Conservation (phyloP, 1,284 basidiomycete species). For the Ceratobasidium sp. region DNA sequence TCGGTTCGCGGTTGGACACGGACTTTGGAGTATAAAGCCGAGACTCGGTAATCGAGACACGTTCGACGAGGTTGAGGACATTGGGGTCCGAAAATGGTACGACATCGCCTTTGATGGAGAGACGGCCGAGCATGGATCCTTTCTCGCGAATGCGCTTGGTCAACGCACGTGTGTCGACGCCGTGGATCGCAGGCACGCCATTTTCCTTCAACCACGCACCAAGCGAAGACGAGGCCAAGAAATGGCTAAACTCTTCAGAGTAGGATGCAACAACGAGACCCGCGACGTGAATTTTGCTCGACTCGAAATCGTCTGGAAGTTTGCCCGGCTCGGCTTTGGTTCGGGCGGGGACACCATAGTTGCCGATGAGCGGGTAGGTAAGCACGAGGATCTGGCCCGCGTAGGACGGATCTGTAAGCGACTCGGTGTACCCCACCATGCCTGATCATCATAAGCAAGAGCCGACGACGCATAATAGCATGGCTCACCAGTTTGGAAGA, state of each 20-base stretch:
- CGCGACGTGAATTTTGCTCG: conserved; percentile 91
- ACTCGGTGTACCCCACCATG: conserved; percentile 99
- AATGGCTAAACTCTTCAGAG: conserved; percentile 95
- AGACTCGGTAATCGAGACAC: conserved; percentile 80
- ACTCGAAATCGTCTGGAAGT: conserved; percentile 90
- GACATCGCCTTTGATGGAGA: conserved; percentile 74
- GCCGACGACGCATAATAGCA: conserved; percentile 20
- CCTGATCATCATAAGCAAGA: conserved; percentile 62
- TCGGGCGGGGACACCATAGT: conserved; percentile 96
- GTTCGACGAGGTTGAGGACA: conserved; percentile 87
- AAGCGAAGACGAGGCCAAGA: conserved; percentile 89
- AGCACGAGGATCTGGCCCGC: conserved; percentile 97
- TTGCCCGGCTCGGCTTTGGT: conserved; percentile 64
- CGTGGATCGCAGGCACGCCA: conserved; percentile 93
- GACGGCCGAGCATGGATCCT: conserved; percentile 89
- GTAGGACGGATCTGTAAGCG: conserved; percentile 98
- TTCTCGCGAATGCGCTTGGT: conserved; percentile 97
- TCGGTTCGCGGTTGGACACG: conserved; percentile 58
- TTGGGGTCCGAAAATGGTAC: conserved; percentile 92
- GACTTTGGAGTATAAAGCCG: conserved; percentile 74
- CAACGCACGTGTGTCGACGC: conserved; percentile 95
- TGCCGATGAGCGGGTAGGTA: conserved; percentile 97
- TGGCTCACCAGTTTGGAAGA: conserved; percentile 97
- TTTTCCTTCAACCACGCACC: conserved; percentile 96
- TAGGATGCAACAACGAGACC: conserved; percentile 95